Evolutionary conservation across 805 yeast species (phyloP).

Genomic region (Candida boidinii): DNA sequence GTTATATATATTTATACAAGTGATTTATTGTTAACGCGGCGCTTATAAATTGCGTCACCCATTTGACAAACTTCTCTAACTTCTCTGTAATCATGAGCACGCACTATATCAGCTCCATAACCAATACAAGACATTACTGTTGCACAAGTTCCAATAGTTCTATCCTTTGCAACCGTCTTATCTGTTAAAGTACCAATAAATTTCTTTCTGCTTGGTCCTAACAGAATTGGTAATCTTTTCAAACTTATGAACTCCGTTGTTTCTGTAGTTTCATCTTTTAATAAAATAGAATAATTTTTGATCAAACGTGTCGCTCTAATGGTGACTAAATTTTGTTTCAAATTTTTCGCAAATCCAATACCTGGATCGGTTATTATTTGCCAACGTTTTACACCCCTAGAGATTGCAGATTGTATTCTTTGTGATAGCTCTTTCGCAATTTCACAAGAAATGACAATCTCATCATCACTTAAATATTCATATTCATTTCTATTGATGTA

Average conservation of each 20-base stretch:
- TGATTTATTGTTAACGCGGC: too few species aligned
- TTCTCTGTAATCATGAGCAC: conserved; percentile 79
- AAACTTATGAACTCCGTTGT: conserved; percentile 30
- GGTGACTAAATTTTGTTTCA: conserved; percentile 59
- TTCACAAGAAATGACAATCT: conserved; percentile 17
- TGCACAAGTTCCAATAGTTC: conserved; percentile 73
- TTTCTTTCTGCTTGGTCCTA: conserved; percentile 85
- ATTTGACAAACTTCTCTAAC: conserved; percentile 43
- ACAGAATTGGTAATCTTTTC: conserved; percentile 53
- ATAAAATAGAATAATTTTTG: conserved; percentile 47
- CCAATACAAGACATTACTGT: conserved; percentile 66
- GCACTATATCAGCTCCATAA: conserved; percentile 66
- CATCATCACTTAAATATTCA: background rate
- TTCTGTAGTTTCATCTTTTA: conserved; percentile 11
- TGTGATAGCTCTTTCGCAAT: conserved; percentile 57
- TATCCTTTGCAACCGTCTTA: conserved; percentile 44
- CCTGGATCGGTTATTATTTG: conserved; percentile 93
- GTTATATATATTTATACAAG: too few species aligned
- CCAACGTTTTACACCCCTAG: conserved; percentile 67
- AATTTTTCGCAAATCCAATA: conserved; percentile 85
- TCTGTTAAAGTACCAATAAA: conserved; percentile 74
- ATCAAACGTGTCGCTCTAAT: conserved; percentile 40
- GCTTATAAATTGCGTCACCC: conserved; percentile 67
- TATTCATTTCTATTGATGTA: background rate
- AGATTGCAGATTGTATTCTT: conserved; percentile 27